Conservation (phyloP, 208 protist genomes). For the Wallacemonas sp. region DNA sequence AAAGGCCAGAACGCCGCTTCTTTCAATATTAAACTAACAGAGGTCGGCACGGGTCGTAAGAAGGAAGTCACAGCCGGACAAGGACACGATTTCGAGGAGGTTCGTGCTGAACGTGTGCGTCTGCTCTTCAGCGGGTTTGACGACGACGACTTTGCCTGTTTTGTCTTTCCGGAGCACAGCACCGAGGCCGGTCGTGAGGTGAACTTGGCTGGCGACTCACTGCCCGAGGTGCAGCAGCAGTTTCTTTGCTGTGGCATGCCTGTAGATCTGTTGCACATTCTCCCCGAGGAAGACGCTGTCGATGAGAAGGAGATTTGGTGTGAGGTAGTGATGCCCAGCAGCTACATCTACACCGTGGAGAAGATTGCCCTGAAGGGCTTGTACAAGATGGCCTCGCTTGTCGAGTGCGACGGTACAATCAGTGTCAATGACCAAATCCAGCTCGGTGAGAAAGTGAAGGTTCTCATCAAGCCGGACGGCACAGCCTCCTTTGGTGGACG, state of each 20-base stretch:
- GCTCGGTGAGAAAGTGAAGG: constrained; percentile 83
- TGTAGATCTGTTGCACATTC: constrained; percentile 86
- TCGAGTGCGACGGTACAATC: constrained; percentile 84
- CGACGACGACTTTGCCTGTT: constrained; percentile 87
- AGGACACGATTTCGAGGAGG: constrained; percentile 85
- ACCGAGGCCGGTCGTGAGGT: constrained; percentile 78
- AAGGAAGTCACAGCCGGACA: constrained; percentile 86
- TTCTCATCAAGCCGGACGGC: constrained; percentile 83
- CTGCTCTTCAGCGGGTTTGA: constrained; percentile 91
- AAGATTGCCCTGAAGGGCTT: constrained; percentile 82
- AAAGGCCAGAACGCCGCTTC: constrained; percentile 91
- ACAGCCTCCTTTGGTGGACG: constrained; percentile 84
- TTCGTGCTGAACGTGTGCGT: constrained; percentile 73
- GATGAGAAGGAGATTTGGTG: constrained; percentile 73
- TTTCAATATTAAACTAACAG: constrained; percentile 85
- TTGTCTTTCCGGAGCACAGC: constrained; percentile 86
- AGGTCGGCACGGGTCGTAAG: constrained; percentile 73
- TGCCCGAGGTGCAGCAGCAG: constrained; percentile 80
- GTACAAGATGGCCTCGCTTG: constrained; percentile 86
- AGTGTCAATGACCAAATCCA: constrained; percentile 89
- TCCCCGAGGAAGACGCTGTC: constrained; percentile 52
- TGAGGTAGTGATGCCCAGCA: constrained; percentile 84
- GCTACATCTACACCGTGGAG: constrained; percentile 87
- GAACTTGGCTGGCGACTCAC: constrained; percentile 68
- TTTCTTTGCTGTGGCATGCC: constrained; percentile 86